Evolutionary conservation across 2,329 filamentous ascomycete species (phyloP).

Genomic region (Neospermospora avenae): DNA sequence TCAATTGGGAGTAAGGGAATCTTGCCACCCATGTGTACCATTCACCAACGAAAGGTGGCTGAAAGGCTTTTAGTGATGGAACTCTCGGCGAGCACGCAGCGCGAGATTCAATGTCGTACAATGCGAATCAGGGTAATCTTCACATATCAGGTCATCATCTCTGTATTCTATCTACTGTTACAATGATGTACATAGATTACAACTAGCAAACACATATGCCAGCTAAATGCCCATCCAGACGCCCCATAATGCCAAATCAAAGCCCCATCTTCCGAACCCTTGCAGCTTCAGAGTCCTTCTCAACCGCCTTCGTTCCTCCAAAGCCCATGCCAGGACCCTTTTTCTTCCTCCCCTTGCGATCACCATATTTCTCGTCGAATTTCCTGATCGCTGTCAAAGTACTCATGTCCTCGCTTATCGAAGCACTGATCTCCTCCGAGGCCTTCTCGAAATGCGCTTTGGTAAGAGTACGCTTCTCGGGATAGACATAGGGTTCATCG

Average conservation of each 20-base stretch:
- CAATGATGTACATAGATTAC: conserved; percentile 14
- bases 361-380: conserved; percentile 94
- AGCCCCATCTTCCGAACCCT: conserved; percentile 32
- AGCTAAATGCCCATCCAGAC: background rate
- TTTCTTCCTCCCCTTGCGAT: conserved; percentile 66
- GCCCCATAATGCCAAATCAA: conserved; percentile 5
- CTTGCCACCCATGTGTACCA: no score
- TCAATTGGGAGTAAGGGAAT: no score
- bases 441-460: conserved; percentile 79
- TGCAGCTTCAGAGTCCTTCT: conserved; percentile 34
- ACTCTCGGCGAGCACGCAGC: background rate
- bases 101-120: background rate
- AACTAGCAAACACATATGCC: background rate
- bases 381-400: conserved; percentile 82
- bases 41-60: no score
- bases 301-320: conserved; percentile 36
- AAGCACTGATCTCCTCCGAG: conserved; percentile 83
- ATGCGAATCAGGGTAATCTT: background rate
- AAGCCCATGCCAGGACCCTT: conserved; percentile 57
- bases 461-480: conserved; percentile 63
- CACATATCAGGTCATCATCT: background rate
- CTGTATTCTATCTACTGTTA: conserved; percentile 15
- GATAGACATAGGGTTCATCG: conserved; percentile 50
- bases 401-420: conserved; percentile 90
- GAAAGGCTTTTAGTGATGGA: no score